Conservation (phyloP, 768 basidiomycete species). For the Xerocomellus chrysenteron region DNA sequence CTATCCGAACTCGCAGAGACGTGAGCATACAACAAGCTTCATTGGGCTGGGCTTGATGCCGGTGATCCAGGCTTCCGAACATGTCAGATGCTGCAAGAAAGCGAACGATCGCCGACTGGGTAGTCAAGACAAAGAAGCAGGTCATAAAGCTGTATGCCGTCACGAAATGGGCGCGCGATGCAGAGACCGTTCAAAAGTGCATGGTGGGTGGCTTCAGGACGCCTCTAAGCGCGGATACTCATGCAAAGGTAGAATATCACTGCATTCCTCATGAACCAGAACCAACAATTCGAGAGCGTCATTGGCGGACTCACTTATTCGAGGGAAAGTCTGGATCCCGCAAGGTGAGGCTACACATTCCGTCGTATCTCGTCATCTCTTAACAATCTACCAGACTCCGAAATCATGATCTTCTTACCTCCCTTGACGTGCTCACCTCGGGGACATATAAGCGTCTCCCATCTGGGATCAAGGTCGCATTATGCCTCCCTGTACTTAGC, state of each 20-base stretch:
- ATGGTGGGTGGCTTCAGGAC: constrained; percentile 50
- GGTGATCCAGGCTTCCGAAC: constrained; percentile 59
- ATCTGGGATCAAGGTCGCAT: constrained; percentile 67
- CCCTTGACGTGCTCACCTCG: constrained; percentile 82
- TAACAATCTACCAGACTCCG: constrained; percentile 55
- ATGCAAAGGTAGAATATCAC: constrained; percentile 66
- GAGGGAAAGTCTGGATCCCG: constrained; percentile 69
- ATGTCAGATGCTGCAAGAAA: constrained; percentile 83
- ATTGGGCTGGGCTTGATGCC: not conserved
- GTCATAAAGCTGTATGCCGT: constrained; percentile 87
- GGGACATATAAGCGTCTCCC: constrained; percentile 87
- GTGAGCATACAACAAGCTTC: constrained; percentile 42
- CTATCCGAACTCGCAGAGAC: constrained; percentile 83
- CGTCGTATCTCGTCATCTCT: not conserved
- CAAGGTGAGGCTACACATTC: constrained; percentile 52
- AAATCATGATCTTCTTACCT: constrained; percentile 92
- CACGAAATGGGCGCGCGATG: constrained; percentile 84
- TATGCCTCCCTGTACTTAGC: constrained; percentile 11
- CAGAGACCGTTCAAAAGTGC: constrained; percentile 80
- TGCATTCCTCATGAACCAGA: constrained; percentile 83
- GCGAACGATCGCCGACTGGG: constrained; percentile 82
- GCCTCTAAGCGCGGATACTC: not conserved
- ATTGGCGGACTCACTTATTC: constrained; percentile 62
- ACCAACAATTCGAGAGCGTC: constrained; percentile 75
- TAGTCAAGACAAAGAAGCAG: constrained; percentile 87